A percentile compares a stretch with the other conserved stretches of the same genome.
Conservation (phyloP, 2,329 filamentous ascomycete species). For the Uncinocarpus reesii region DNA sequence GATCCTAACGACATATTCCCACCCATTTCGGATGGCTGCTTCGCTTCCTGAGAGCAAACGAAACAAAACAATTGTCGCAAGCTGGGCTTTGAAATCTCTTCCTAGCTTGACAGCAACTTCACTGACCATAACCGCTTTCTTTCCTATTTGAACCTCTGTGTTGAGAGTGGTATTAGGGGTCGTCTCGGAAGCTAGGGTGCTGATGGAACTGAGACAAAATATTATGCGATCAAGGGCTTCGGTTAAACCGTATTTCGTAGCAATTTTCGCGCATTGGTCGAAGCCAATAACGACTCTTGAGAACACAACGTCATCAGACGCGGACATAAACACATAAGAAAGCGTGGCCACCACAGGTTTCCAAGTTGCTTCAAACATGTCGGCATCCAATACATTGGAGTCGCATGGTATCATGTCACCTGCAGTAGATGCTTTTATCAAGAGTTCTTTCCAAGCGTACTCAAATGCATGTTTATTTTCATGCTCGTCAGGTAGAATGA, state of each 20-base stretch:
- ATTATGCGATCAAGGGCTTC: slow-evolving; percentile 91
- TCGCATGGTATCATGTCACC: slow-evolving; percentile 67
- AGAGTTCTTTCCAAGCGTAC: slow-evolving; percentile 90
- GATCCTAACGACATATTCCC: slow-evolving; percentile 65
- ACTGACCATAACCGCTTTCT: slow-evolving; percentile 95
- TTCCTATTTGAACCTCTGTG: slow-evolving; percentile 85
- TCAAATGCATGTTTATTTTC: slow-evolving; percentile 95
- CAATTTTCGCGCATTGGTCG: slow-evolving; percentile 89
- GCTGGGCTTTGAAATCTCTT: slow-evolving; percentile 81
- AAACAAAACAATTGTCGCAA: slow-evolving; percentile 92
- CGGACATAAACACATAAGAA: slow-evolving; percentile 98
- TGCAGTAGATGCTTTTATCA: slow-evolving; percentile 70
- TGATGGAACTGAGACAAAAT: slow-evolving; percentile 80
- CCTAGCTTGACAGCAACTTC: slow-evolving; percentile 94
- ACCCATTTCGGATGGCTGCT: slow-evolving; percentile 53
- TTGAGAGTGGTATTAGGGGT: slow-evolving; percentile 79
- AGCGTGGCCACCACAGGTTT: slow-evolving; percentile 86
- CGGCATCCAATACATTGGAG: slow-evolving; percentile 89
- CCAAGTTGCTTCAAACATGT: slow-evolving; percentile 97
- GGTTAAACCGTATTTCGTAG: slow-evolving; percentile 67
- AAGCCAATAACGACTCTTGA: slow-evolving; percentile 88
- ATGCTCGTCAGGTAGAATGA: slow-evolving; percentile 93
- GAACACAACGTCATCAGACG: slow-evolving; percentile 92
- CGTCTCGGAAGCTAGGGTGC: slow-evolving; percentile 65
- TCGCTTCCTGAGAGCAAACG: slow-evolving; percentile 82